Percentiles rank a stretch among this genome's conserved stretches.
phyloP scores from a whole-genome alignment of 108 stramenopile species.

The Cyclotella kingstonii region DNA sequence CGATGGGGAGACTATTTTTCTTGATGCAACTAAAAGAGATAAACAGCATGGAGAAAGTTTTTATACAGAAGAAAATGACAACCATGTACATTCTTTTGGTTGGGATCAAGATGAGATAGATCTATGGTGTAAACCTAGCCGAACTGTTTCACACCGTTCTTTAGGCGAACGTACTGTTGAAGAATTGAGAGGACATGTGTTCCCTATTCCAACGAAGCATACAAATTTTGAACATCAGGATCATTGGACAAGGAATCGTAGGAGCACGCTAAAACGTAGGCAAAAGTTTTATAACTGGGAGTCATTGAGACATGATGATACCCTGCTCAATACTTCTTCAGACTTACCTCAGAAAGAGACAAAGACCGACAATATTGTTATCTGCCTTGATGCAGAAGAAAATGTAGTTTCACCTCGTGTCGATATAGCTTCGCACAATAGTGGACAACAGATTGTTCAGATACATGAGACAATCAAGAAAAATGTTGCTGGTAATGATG shows the following conservation, averaged over 20 bases:
- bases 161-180: too few species aligned
- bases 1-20: neutral
- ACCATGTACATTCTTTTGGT: slow-evolving; percentile 1
- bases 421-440: too few species aligned
- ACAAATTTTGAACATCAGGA: too few species aligned
- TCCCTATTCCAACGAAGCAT: too few species aligned
- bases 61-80: slow-evolving; percentile 1
- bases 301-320: slow-evolving; percentile 9
- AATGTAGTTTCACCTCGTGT: neutral
- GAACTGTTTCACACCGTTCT: neutral
- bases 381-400: too few species aligned
- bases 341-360: neutral
- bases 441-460: too few species aligned
- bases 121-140: slow-evolving; percentile 22
- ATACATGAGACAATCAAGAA: too few species aligned
- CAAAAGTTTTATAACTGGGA: slow-evolving; percentile 35
- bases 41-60: too few species aligned
- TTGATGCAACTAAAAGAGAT: neutral
- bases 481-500: neutral
- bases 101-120: slow-evolving; percentile 57
- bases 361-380: too few species aligned
- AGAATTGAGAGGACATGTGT: too few species aligned
- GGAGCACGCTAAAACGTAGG: slow-evolving; percentile 3
- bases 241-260: slow-evolving; percentile 21
- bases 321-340: neutral